Base-by-base conservation (phyloP, 108 stramenopile genomes). In the Conticribra weissflogii region DNA sequence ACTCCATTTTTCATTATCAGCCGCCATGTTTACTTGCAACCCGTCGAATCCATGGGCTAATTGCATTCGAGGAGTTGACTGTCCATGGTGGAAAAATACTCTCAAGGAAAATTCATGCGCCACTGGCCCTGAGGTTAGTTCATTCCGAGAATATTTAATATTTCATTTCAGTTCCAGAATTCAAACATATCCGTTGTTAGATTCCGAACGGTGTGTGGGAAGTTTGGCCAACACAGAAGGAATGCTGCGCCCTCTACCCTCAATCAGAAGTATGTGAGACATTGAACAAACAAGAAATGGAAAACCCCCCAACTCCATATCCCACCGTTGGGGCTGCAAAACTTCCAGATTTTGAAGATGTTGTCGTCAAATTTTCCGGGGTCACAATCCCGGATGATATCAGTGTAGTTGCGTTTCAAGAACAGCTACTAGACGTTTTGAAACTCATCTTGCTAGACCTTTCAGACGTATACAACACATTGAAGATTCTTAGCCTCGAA, bases 61-160 rank as follows among this genome's bases (percentile, higher is more conserved):
- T 3, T 66, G 66, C 29, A 29, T 16, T 14, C 21, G 17, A 32
- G 54, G 66, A 19, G 53, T 54, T n/a, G 19, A 54, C 23, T 66
- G 66, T 54, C 66, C 66, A 0, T 66, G 66, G 66, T 66, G 53
- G 28, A 9, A 2, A 3, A 55, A 54, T 54, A 7, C 53, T 5
- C 16, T 44, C 28, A 49, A 25, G 30, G 17, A 19, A 2, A 33
- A 45, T 3, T 24, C 54, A 12, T 66, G 66, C 25, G n/a, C 52
- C n/a, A 54, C 66, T 17, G 66, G 66, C 25, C 33, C 54, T 33
- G 2, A 24, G 64, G 64, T 61, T 24, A 21, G n/a, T 3, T n/a
- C n/a, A n/a, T n/a, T n/a, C n/a, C n/a, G n/a, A n/a, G n/a, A 15
- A 3, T 59, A 28, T 24, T 23, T 41, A 22, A 21, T 45, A n/a